Conservation (phyloP, 176 grass and related monocot species). For the Eragrostis nindensis region DNA sequence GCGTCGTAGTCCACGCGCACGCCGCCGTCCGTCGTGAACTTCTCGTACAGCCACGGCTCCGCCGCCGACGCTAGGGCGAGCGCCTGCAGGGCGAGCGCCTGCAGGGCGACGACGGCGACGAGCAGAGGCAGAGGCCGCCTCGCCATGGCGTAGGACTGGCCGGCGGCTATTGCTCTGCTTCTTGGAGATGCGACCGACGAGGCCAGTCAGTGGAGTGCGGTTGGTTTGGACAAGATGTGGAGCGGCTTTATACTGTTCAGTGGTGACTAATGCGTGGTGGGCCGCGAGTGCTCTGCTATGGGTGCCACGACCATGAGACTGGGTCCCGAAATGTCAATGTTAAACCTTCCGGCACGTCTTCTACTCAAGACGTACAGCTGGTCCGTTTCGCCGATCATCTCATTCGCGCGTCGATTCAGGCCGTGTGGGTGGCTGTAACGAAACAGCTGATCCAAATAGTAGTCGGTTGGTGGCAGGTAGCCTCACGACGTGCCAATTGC, state of each 20-base stretch:
- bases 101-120: not conserved
- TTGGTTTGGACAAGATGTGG: no score
- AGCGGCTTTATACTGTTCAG: no score
- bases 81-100: not conserved
- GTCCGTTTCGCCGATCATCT: no score
- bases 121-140: not conserved
- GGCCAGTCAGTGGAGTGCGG: no score
- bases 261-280: no score
- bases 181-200: no score
- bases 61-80: not conserved
- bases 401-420: no score
- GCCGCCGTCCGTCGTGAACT: conserved; percentile 39
- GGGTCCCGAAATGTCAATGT: no score
- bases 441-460: not conserved
- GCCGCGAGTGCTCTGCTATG: no score
- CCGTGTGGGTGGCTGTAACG: not conserved
- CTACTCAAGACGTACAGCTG: no score
- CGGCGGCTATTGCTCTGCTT: not conserved
- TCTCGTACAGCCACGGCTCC: conserved; percentile 41
- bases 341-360: no score
- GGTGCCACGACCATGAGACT: no score
- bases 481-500: not conserved
- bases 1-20: conserved; percentile 28
- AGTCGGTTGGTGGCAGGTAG: not conserved
- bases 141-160: not conserved